A percentile compares a stretch with the other conserved stretches of the same genome.
These are phyloP conservation scores for Casuarina glauca DNA, from an alignment of 306 rosid species.

Conservation along the genomic window DNA sequence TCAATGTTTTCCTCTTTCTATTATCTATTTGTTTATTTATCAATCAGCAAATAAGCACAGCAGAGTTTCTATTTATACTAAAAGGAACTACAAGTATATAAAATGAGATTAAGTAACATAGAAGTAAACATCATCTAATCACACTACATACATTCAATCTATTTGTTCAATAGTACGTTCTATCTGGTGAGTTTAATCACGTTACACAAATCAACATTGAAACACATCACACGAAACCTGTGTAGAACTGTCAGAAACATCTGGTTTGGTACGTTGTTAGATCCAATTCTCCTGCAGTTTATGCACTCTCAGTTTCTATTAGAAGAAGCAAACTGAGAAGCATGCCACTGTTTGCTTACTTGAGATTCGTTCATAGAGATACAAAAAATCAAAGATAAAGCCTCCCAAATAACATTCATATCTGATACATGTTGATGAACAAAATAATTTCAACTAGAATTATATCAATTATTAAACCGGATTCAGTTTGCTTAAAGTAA, in stretches of 20 bases:
- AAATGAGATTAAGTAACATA: not conserved
- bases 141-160: too few species aligned
- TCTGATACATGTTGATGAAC: not conserved
- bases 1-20: not conserved
- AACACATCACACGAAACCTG: not conserved
- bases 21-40: not conserved
- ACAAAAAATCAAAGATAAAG: conserved; percentile 5
- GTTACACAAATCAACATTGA: not conserved
- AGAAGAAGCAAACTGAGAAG: conserved; percentile 8
- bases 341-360: conserved; percentile 10
- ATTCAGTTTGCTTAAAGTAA: conserved; percentile 4
- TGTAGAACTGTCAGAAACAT: conserved; percentile 9
- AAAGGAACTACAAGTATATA: not conserved
- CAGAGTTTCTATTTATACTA: not conserved
- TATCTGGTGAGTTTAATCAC: not conserved
- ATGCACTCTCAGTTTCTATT: conserved; percentile 6
- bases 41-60: not conserved
- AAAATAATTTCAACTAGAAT: not conserved
- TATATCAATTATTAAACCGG: not conserved
- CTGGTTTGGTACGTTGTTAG: conserved; percentile 9
- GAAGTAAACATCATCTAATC: not conserved
- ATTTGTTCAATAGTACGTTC: not conserved
- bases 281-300: conserved; percentile 1
- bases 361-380: conserved; percentile 13
- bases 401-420: not conserved